Evolutionary conservation across 139 green algal species (phyloP), one percentile per base, ranked within the genome.

Genomic region (Pleodorina starrii): DNA sequence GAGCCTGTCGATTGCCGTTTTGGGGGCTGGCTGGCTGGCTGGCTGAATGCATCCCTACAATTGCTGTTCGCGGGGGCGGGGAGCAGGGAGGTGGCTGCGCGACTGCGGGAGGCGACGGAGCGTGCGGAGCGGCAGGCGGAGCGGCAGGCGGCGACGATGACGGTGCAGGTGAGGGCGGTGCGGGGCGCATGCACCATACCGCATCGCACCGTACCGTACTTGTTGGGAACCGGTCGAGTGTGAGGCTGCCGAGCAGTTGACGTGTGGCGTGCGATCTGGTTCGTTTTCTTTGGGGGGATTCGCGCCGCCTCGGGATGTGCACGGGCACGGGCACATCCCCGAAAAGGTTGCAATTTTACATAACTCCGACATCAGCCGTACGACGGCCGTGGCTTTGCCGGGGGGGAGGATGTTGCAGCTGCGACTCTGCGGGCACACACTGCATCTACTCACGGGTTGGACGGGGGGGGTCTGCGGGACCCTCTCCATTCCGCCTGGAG

Each of bases 11-110:
- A 7, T 12, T 12, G 5, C 29, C 6, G 29, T 66, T 60, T 60
- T 57, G 42, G 40, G 23, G 4, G 42, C 9, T 50, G 69, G 16
- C n/a, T 48, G 69, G 16, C 9, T 27, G 5, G 35, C 69, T 50
- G 19, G 69, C 36, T n/a, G 5, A 42, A 12, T 40, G 10, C 32
- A 43, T 40, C 21, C 54, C n/a, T n/a, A n/a, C n/a, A n/a, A n/a
- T n/a, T n/a, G n/a, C n/a, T n/a, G n/a, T n/a, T n/a, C n/a, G n/a
- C n/a, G n/a, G n/a, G n/a, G n/a, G n/a, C n/a, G n/a, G 54, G 50
- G 29, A 66, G 21, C 48, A 84, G 77, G 77, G 77, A 84, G 77
- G 32, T 69, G 16, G n/a, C 50, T 1, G 77, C 77, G 50, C 77
- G 77, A 16, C 77, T 84, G 35, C 23, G 27, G 21, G 77, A 71